Conservation (phyloP, 202 grass and related monocot genomes). For the Carex sylvatica region DNA sequence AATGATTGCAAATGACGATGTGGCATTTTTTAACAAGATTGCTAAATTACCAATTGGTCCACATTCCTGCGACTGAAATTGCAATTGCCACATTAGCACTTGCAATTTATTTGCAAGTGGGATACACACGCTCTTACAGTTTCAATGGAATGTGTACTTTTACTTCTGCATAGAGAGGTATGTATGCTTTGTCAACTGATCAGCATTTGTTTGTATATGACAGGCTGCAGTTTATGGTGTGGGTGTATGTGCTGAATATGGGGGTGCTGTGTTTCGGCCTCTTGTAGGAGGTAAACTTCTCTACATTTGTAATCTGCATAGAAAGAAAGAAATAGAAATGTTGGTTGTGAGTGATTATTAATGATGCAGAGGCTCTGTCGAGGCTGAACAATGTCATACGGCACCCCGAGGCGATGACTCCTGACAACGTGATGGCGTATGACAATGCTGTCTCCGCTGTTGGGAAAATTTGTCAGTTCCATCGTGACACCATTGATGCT, state of each 20-base stretch:
- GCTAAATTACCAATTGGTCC: too few species aligned
- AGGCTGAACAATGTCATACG: conserved; percentile 85
- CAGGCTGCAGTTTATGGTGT: conserved; percentile 98
- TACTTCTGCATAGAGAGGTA: not conserved
- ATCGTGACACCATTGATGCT: conserved; percentile 74
- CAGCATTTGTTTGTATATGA: not conserved
- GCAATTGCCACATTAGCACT: too few species aligned
- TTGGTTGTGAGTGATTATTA: not conserved
- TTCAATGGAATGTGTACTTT: not conserved
- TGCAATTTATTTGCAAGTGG: too few species aligned
- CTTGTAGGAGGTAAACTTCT: conserved; percentile 74
- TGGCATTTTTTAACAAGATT: too few species aligned
- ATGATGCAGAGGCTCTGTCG: conserved; percentile 73
- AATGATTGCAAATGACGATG: too few species aligned
- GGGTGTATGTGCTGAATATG: conserved; percentile 96
- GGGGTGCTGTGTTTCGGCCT: conserved; percentile 69
- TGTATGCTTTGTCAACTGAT: not conserved
- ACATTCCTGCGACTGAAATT: too few species aligned
- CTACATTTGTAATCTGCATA: not conserved
- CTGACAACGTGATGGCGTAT: conserved; percentile 96
- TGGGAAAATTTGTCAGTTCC: conserved; percentile 94
- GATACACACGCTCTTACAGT: not conserved
- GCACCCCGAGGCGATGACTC: conserved; percentile 61
- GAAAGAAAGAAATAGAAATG: conserved; percentile 1
- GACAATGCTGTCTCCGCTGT: conserved; percentile 96